Conservation (phyloP, 164 flowering plant species). For the Stephania cephalantha region DNA sequence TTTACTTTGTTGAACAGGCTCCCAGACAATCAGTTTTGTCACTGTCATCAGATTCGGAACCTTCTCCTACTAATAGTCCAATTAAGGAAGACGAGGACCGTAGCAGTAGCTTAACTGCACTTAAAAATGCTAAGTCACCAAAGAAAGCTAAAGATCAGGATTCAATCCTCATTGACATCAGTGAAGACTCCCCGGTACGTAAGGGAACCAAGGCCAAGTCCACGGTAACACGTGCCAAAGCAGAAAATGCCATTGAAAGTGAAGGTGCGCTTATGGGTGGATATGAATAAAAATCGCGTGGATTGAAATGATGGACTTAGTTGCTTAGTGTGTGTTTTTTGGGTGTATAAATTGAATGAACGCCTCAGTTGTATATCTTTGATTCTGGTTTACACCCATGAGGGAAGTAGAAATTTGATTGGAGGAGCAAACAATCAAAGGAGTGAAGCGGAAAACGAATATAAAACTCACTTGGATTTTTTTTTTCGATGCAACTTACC, state of each 20-base stretch:
- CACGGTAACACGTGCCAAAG: constrained; percentile 15
- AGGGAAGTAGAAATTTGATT: background rate
- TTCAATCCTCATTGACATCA: constrained; percentile 18
- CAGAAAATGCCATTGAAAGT: constrained; percentile 6
- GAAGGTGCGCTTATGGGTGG: constrained; percentile 20
- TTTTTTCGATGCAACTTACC: background rate
- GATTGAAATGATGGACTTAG: background rate
- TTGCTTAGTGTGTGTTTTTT: no score
- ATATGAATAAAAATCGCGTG: background rate
- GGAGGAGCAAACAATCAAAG: background rate
- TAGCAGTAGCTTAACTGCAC: constrained; percentile 17
- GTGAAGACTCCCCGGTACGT: constrained; percentile 17
- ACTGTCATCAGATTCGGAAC: constrained; percentile 57
- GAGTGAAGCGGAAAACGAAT: background rate
- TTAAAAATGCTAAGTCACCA: constrained; percentile 3
- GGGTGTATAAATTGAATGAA: background rate
- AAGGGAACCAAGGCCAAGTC: constrained; percentile 17
- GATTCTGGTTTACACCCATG: background rate
- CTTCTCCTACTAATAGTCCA: constrained; percentile 27
- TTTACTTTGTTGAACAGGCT: constrained; percentile 30
- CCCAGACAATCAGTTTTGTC: constrained; percentile 26
- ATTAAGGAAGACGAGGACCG: constrained; percentile 21
- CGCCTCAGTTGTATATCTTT: background rate
- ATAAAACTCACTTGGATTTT: background rate
- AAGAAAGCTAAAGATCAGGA: constrained; percentile 24